These are phyloP conservation scores for Lactuca saligna DNA, from an alignment of 129 eudicot genomes.

Conservation along the genomic window DNA sequence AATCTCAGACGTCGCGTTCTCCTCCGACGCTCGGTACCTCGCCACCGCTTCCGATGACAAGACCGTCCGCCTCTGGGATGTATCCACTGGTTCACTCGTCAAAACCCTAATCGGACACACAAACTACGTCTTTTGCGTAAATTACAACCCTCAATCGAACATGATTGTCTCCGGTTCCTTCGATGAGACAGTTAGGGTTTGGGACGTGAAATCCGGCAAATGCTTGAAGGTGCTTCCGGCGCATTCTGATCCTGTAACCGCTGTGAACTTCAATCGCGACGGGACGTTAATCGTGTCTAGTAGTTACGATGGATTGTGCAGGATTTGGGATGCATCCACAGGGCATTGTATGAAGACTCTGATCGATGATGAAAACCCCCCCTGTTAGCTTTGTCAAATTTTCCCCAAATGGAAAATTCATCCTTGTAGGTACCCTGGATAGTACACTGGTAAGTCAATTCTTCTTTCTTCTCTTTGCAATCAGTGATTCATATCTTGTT, in stretches of 20 bases:
- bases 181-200: conserved; percentile 93
- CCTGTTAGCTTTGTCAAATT: conserved; percentile 90
- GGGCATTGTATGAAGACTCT: conserved; percentile 95
- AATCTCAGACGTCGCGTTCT: conserved; percentile 88
- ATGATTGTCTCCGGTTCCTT: conserved; percentile 84
- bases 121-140: conserved; percentile 73
- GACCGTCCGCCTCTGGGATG: conserved; percentile 77
- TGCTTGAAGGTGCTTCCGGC: conserved; percentile 93
- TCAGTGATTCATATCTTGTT: background rate
- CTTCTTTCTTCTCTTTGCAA: conserved; percentile 4
- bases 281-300: conserved; percentile 81
- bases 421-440: conserved; percentile 92
- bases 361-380: conserved; percentile 96
- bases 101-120: conserved; percentile 88
- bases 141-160: conserved; percentile 75
- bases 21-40: conserved; percentile 75
- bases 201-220: conserved; percentile 88
- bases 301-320: conserved; percentile 86
- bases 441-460: conserved; percentile 68
- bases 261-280: conserved; percentile 71
- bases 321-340: conserved; percentile 93
- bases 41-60: conserved; percentile 96
- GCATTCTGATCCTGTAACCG: conserved; percentile 95
- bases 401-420: conserved; percentile 88
- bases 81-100: conserved; percentile 50